phyloP scores from a whole-genome alignment of 768 basidiomycete species.

The Amanita muscaria region DNA sequence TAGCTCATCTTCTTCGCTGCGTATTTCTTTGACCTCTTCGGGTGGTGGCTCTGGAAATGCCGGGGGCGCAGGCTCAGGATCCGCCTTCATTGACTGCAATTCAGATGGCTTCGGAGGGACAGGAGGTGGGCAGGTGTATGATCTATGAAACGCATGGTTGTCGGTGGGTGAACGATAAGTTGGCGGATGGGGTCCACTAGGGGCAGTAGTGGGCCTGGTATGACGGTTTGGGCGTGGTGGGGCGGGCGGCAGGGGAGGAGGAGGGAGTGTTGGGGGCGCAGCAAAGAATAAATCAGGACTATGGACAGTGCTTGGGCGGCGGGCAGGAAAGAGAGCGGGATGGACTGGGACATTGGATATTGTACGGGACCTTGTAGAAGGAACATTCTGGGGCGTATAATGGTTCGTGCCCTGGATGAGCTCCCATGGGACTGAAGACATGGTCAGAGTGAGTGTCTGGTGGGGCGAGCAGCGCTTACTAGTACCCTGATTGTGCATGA shows the following conservation, averaged over 20 bases:
- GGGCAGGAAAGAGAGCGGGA: conserved; percentile 19
- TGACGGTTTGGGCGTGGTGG: background rate
- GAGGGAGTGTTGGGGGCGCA: conserved; percentile 12
- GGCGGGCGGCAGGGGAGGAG: conserved; percentile 1
- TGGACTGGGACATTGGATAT: conserved; percentile 12
- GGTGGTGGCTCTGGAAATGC: background rate
- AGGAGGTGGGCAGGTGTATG: conserved; percentile 23
- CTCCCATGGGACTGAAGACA: conserved; percentile 12
- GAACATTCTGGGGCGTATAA: background rate
- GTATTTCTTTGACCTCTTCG: background rate
- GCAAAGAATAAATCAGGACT: conserved; percentile 24
- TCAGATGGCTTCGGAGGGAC: conserved; percentile 31
- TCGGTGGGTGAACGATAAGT: background rate
- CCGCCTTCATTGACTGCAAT: background rate
- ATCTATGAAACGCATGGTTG: conserved; percentile 9
- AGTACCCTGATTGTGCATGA: conserved; percentile 5
- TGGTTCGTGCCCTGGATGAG: background rate
- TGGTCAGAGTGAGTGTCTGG: background rate
- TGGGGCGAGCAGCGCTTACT: background rate
- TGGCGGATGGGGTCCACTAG: conserved; percentile 2
- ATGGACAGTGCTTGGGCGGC: conserved; percentile 24
- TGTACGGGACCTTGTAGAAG: background rate
- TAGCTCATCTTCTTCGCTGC: conserved; percentile 32
- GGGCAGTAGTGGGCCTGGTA: background rate
- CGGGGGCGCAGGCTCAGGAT: background rate